These are phyloP conservation scores for Ilyonectria sp. DNA, from an alignment of 2,329 filamentous ascomycete genomes.

Conservation along the genomic window DNA sequence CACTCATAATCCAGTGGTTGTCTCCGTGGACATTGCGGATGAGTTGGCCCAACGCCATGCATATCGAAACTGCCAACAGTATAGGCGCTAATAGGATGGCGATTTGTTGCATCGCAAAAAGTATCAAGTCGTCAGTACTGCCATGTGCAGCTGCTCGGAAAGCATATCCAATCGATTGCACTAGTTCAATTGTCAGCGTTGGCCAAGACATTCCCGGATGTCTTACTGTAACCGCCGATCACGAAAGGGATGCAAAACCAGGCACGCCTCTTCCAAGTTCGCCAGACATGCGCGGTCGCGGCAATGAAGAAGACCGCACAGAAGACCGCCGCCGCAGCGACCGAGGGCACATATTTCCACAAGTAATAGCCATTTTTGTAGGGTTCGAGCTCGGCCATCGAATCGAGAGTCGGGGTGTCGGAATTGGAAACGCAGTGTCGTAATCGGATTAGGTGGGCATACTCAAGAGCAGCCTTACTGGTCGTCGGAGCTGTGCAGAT, in stretches of 20 bases:
- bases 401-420: background rate
- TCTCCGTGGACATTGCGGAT: slow-evolving; percentile 1
- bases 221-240: background rate
- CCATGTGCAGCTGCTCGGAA: background rate
- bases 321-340: background rate
- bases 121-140: background rate
- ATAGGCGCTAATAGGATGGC: background rate
- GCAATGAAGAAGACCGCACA: background rate
- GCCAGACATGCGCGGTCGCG: background rate
- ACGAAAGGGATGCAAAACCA: slow-evolving; percentile 1
- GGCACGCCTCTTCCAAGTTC: background rate
- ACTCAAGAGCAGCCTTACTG: no score
- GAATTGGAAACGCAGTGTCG: background rate
- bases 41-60: background rate
- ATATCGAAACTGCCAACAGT: background rate
- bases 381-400: background rate
- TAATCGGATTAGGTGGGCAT: no score
- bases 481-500: no score
- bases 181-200: background rate
- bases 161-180: background rate
- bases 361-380: background rate
- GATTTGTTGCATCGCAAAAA: background rate
- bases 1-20: background rate
- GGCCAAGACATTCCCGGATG: background rate
- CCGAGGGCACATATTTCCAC: background rate